Evolutionary conservation across 441 rosid species (phyloP).

Genomic region (Gossypium schwendimanii): DNA sequence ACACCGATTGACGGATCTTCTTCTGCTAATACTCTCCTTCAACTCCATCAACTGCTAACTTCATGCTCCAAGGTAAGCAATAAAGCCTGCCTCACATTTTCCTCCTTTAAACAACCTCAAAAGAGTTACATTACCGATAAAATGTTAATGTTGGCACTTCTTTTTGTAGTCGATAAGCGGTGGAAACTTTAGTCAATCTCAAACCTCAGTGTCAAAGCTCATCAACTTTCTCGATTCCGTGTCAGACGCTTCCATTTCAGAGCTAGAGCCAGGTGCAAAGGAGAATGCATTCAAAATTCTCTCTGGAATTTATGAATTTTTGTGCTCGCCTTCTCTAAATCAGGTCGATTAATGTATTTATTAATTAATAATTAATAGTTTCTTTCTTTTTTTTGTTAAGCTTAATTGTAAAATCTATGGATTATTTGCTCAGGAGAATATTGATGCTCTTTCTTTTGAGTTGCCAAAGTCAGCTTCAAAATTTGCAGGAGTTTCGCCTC

Average conservation of each 20-base stretch:
- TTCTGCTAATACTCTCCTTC: conserved; percentile 20
- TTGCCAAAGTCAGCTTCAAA: conserved; percentile 61
- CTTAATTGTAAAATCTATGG: conserved; percentile 12
- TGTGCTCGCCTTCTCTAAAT: conserved; percentile 41
- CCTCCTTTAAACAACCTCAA: not conserved
- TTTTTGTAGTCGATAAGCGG: conserved; percentile 35
- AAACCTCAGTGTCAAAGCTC: conserved; percentile 37
- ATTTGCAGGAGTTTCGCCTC: conserved; percentile 42
- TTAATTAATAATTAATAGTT: not conserved
- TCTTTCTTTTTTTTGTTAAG: not conserved
- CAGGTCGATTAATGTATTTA: conserved; percentile 34
- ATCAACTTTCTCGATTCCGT: conserved; percentile 41
- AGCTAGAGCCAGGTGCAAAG: conserved; percentile 28
- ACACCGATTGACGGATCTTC: conserved; percentile 22
- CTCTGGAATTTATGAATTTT: conserved; percentile 23
- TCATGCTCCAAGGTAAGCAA: conserved; percentile 40
- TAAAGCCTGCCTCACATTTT: not conserved
- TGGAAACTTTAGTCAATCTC: conserved; percentile 33
- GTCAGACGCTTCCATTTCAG: conserved; percentile 26
- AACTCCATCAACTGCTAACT: conserved; percentile 37
- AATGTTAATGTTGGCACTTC: not conserved
- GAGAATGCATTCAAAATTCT: conserved; percentile 39
- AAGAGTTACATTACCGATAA: not conserved
- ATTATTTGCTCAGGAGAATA: conserved; percentile 35
- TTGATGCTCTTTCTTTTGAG: conserved; percentile 69